These are phyloP conservation scores for Trichoderma simmonsii DNA, from an alignment of 2,329 filamentous ascomycete genomes.

Conservation along the genomic window DNA sequence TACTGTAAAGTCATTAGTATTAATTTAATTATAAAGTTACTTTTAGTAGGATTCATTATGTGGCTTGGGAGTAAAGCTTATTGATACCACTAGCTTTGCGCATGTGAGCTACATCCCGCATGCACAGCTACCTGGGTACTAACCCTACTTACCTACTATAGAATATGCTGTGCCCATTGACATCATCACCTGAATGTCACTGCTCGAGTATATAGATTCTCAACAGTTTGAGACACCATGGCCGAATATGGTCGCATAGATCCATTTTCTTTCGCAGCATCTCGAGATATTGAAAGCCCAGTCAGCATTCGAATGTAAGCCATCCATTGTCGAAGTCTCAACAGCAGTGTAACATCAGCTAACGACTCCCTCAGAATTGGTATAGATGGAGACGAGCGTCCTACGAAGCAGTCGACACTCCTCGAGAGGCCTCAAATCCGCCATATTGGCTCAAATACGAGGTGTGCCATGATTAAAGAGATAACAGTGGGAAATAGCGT, in stretches of 20 bases:
- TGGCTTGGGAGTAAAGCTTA: not conserved
- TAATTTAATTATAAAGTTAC: no score
- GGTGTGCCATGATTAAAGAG: constrained; percentile 40
- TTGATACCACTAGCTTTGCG: not conserved
- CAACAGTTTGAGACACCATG: constrained; percentile 26
- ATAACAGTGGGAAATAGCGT: not conserved
- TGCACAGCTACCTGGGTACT: not conserved
- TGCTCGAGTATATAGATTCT: not conserved
- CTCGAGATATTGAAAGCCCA: constrained; percentile 75
- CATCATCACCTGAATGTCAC: not conserved
- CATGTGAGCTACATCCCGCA: not conserved
- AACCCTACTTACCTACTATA: not conserved
- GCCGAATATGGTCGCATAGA: constrained; percentile 65
- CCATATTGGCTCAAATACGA: constrained; percentile 82
- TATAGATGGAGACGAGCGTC: constrained; percentile 44
- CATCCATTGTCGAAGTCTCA: not conserved
- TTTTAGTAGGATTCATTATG: no score
- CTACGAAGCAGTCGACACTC: constrained; percentile 60
- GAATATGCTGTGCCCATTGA: not conserved
- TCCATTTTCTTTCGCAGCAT: constrained; percentile 91
- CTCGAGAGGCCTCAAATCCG: constrained; percentile 75
- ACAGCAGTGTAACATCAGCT: not conserved
- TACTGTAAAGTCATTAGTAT: no score
- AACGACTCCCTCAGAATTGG: constrained; percentile 42
- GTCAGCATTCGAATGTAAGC: constrained; percentile 63